A percentile compares a stretch with the other conserved stretches of the same genome.
Evolutionary conservation across 495 filamentous ascomycete genomes (phyloP).

Genomic region (Amniculicola lignicola): DNA sequence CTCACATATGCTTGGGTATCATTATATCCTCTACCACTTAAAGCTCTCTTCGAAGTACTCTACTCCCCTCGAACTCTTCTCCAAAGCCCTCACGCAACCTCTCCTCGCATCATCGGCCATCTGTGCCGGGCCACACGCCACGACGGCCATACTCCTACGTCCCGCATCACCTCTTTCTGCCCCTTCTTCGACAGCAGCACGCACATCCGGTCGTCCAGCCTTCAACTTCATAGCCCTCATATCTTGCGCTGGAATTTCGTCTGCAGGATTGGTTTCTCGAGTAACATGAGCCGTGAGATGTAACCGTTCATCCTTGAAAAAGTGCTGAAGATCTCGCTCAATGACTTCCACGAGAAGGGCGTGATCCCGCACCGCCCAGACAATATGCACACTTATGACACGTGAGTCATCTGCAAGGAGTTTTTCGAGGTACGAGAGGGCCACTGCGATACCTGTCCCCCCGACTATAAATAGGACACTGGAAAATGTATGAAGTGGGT

Average conservation of each 20-base stretch:
- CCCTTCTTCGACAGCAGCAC: not conserved
- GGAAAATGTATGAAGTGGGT: slow-evolving; percentile 50
- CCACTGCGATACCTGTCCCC: slow-evolving; percentile 58
- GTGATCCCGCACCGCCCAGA: slow-evolving; percentile 25
- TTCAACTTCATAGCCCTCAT: not conserved
- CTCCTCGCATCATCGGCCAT: slow-evolving; percentile 31
- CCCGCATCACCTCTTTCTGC: slow-evolving; percentile 4
- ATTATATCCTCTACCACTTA: too few relatives aligned
- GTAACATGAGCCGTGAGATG: slow-evolving; percentile 7
- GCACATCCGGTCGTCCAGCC: slow-evolving; percentile 10
- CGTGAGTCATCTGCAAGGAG: slow-evolving; percentile 34
- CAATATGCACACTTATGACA: slow-evolving; percentile 5
- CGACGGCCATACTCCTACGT: slow-evolving; percentile 7
- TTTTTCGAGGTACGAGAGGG: slow-evolving; percentile 52
- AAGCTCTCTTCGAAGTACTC: slow-evolving; percentile 33
- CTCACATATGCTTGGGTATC: too few relatives aligned
- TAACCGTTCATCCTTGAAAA: slow-evolving; percentile 15
- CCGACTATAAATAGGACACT: slow-evolving; percentile 58
- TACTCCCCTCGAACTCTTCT: slow-evolving; percentile 5
- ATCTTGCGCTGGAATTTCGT: not conserved
- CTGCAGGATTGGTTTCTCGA: not conserved
- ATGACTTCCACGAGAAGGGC: slow-evolving; percentile 2
- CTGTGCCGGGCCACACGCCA: slow-evolving; percentile 23
- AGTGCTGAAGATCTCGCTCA: not conserved
- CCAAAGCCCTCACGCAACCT: slow-evolving; percentile 2